Base-by-base conservation (phyloP, 2,329 filamentous ascomycete species). In the Verticillium klebahnii region DNA sequence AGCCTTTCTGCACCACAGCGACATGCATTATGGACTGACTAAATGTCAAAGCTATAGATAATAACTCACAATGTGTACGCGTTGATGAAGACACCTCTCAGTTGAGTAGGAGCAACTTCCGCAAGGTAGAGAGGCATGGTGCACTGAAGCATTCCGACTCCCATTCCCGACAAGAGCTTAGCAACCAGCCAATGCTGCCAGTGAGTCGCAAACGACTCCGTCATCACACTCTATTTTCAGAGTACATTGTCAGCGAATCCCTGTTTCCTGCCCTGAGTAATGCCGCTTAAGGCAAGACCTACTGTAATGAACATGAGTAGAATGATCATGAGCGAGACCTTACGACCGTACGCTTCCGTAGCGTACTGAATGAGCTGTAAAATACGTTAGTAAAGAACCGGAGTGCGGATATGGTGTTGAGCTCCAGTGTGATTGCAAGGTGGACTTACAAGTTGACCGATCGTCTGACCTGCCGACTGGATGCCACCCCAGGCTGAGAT, bases 121-220 rank as follows among this genome's bases (percentile, higher is more conserved):
- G 75, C 72, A 0, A 78, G 64, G 61, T 78, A 78, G 0, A 78
- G 67, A 2, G 76, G 76, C 66, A 78, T 64, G 0, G 76, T 77
- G 7, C 72, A 72, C 62, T 78, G 75, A 11, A 78, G 63, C 73
- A 76, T 76, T 15, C 76, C 76, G 0, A 77, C 72, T 14, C 74
- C 77, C 65, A 77, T 73, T 7, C 77, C 68, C 1, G 66, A 66
- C 19, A 69, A 50, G 7, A 69, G 62, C 58, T 69, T 69, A 15
- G 68, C 77, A 5, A 73, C 73, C 0, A 77, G 73, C 75, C 75
- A 78, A 65, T 75, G 72, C 11, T 74, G 64, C 75, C 75, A 77
- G 32, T 66, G 62, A 2, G 69, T 70, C 0, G 74, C 72, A 37
- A 77, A 73, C 0, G 72, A 68, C 60, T 78, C 76, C 14, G 70